These are phyloP conservation scores for Aegilops speltoides DNA, from an alignment of 176 grass and related monocot genomes.

Conservation along the genomic window DNA sequence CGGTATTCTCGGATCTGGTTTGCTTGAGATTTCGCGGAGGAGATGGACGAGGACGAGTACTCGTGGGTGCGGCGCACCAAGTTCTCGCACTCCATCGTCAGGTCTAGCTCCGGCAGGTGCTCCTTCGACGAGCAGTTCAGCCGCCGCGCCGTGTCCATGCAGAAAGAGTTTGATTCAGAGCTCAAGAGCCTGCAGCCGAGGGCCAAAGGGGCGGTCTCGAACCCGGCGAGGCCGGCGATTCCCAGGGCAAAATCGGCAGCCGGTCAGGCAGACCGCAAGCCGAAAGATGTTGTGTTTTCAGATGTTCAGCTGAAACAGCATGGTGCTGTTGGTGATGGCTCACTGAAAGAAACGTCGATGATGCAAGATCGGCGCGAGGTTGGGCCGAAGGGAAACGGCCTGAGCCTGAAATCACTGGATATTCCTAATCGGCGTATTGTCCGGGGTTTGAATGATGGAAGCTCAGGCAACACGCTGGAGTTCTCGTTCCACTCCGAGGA, in stretches of 20 bases:
- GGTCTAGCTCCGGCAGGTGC: slow-evolving; percentile 51
- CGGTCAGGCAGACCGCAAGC: slow-evolving; percentile 32
- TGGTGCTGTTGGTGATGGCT: not conserved
- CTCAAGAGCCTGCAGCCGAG: slow-evolving; percentile 16
- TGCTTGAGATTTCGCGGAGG: not conserved
- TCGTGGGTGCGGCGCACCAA: slow-evolving; percentile 87
- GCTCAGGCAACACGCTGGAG: slow-evolving; percentile 5
- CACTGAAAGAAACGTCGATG: slow-evolving; percentile 3
- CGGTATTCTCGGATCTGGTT: not conserved
- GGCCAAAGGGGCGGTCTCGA: not conserved
- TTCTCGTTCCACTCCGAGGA: slow-evolving; percentile 67
- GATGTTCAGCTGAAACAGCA: slow-evolving; percentile 23
- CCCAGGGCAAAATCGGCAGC: slow-evolving; percentile 31
- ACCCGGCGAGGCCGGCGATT: slow-evolving; percentile 26
- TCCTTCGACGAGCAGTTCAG: slow-evolving; percentile 33
- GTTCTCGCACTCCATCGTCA: slow-evolving; percentile 65
- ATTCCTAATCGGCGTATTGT: not conserved
- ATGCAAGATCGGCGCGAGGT: slow-evolving; percentile 3
- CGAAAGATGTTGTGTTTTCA: slow-evolving; percentile 21
- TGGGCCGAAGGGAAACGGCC: not conserved
- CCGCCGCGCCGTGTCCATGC: not conserved
- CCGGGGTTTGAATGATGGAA: not conserved
- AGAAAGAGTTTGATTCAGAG: slow-evolving; percentile 10
- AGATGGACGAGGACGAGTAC: slow-evolving; percentile 83
- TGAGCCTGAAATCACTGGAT: slow-evolving; percentile 43